Percentiles rank a stretch among this genome's conserved stretches.
phyloP scores from a whole-genome alignment of 2,329 filamentous ascomycete genomes.

The Sclerotinia sclerotiorum region DNA sequence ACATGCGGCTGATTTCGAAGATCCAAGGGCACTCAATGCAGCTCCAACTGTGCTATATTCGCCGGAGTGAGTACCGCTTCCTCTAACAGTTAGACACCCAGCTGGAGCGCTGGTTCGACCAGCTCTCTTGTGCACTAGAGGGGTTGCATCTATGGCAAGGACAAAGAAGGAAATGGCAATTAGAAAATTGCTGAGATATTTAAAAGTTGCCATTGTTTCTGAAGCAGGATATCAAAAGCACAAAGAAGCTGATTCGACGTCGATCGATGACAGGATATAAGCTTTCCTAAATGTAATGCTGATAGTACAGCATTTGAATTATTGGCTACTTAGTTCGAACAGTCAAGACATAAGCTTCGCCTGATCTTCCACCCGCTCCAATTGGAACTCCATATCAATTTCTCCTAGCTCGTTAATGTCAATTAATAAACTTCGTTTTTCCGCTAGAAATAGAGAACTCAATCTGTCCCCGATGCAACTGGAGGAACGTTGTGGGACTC shows the following conservation, averaged over 20 bases:
- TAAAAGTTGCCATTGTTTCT: background rate
- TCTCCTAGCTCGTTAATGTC: background rate
- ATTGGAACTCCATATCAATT: background rate
- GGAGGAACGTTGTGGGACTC: background rate
- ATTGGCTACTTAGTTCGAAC: background rate
- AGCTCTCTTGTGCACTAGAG: constrained; percentile 9
- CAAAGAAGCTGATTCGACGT: background rate
- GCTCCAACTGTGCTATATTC: constrained; percentile 21
- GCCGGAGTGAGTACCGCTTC: constrained; percentile 22
- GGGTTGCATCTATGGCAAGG: background rate
- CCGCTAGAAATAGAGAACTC: background rate
- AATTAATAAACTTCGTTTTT: background rate
- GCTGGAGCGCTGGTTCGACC: constrained; percentile 13
- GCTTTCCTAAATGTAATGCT: background rate
- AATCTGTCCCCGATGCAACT: background rate
- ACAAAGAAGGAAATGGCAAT: background rate
- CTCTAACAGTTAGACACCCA: constrained; percentile 21
- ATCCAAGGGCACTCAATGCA: constrained; percentile 9
- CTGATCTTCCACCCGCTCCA: background rate
- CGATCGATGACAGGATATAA: no score
- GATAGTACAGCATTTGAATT: background rate
- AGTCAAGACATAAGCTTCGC: background rate
- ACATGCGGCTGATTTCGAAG: constrained; percentile 2
- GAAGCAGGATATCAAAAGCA: background rate
- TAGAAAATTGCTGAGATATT: background rate